Conservation (phyloP, 2,329 filamentous ascomycete species). For the Aspergillus jensenii region DNA sequence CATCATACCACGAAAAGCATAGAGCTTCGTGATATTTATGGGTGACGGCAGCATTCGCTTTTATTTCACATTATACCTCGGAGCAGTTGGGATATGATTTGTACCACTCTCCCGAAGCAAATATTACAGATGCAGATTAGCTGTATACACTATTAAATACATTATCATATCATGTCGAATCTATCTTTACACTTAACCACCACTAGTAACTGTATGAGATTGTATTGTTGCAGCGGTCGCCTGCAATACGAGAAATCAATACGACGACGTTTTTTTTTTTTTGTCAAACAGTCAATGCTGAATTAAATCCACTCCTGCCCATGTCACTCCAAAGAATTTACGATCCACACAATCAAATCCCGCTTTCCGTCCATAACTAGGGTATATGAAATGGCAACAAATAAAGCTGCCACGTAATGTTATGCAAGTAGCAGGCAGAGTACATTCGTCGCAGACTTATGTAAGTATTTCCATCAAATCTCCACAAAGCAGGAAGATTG, state of each 20-base stretch:
- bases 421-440: no score
- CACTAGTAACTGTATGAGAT: neutral
- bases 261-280: neutral
- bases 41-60: conserved; percentile 5
- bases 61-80: neutral
- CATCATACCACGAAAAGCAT: neutral
- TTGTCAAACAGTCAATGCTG: neutral
- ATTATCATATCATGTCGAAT: neutral
- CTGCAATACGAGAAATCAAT: neutral
- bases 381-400: neutral
- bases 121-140: neutral
- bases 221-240: neutral
- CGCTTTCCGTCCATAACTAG: neutral
- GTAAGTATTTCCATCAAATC: neutral
- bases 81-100: neutral
- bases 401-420: neutral
- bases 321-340: neutral
- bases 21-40: neutral
- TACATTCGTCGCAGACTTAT: neutral
- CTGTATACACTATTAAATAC: neutral
- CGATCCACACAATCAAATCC: neutral
- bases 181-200: neutral
- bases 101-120: neutral
- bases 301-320: neutral
- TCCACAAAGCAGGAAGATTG: neutral